A percentile compares a stretch with the other conserved stretches of the same genome.
Conservation (phyloP, 305 asterid species). For the Ruellia speciosa region DNA sequence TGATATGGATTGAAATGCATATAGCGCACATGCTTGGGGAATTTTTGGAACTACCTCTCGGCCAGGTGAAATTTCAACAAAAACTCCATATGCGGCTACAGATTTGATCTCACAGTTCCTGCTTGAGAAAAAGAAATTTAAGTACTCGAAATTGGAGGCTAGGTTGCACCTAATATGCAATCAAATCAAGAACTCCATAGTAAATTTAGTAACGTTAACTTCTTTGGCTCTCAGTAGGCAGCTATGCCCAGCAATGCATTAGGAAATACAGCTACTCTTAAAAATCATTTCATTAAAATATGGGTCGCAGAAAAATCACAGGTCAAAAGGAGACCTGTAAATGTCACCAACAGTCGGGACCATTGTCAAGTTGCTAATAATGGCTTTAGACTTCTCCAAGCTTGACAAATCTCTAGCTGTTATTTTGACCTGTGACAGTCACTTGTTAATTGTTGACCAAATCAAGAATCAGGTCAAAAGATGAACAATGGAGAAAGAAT, state of each 20-base stretch:
- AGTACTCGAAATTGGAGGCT: background rate
- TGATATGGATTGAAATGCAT: slow-evolving; percentile 7
- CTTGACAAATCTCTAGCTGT: slow-evolving; percentile 68
- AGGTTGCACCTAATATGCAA: background rate
- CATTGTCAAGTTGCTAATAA: slow-evolving; percentile 68
- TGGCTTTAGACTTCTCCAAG: slow-evolving; percentile 78
- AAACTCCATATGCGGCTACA: slow-evolving; percentile 76
- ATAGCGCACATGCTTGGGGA: background rate
- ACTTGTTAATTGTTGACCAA: slow-evolving; percentile 21
- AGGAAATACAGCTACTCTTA: slow-evolving; percentile 16
- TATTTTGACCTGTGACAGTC: slow-evolving; percentile 65
- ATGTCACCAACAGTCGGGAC: slow-evolving; percentile 84
- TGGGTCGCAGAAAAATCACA: background rate
- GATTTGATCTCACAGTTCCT: slow-evolving; percentile 97
- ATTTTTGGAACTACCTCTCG: slow-evolving; percentile 54
- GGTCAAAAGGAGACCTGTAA: slow-evolving; percentile 49
- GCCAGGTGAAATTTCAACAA: slow-evolving; percentile 88
- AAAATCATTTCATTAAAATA: background rate
- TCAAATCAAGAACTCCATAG: slow-evolving; percentile 12
- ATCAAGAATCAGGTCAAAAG: slow-evolving; percentile 13
- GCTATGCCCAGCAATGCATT: slow-evolving; percentile 2
- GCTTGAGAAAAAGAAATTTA: slow-evolving; percentile 22
- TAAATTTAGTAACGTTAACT: background rate
- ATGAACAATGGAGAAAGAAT: slow-evolving; percentile 4
- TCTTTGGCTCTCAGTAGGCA: slow-evolving; percentile 11